A percentile compares a stretch with the other conserved stretches of the same genome.
These are phyloP conservation scores for Kwoniella dendrophila DNA, from an alignment of 768 basidiomycete genomes.

Conservation along the genomic window DNA sequence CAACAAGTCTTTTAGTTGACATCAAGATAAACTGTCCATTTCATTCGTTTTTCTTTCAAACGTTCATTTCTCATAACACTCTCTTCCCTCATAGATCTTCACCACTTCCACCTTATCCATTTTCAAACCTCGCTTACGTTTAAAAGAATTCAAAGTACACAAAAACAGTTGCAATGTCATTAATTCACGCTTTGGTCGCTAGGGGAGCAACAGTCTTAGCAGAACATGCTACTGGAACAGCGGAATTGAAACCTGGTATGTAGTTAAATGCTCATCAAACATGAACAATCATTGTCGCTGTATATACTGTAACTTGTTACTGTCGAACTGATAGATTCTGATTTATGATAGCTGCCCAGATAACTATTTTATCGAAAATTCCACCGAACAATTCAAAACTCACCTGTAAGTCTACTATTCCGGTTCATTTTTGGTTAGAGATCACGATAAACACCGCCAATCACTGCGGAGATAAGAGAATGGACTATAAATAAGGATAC, in stretches of 20 bases:
- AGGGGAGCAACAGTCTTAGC: constrained; percentile 78
- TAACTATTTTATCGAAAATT: constrained; percentile 87
- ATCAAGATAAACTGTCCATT: too few species aligned
- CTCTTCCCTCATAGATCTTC: too few species aligned
- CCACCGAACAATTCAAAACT: constrained; percentile 78
- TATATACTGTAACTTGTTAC: not conserved
- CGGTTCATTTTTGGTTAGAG: too few species aligned
- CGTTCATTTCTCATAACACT: too few species aligned
- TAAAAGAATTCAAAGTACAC: too few species aligned
- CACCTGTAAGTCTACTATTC: constrained; percentile 56
- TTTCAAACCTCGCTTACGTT: too few species aligned
- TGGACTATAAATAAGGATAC: too few species aligned
- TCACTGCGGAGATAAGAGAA: too few species aligned
- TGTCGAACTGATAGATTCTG: not conserved
- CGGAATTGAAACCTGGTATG: constrained; percentile 86
- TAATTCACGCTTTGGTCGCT: constrained; percentile 81
- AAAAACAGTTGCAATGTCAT: constrained; percentile 57
- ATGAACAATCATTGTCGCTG: not conserved
- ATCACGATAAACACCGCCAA: too few species aligned
- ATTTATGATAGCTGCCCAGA: constrained; percentile 47
- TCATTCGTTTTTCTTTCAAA: too few species aligned
- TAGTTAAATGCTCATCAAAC: constrained; percentile 1
- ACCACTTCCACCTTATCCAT: too few species aligned
- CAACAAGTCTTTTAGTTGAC: too few species aligned
- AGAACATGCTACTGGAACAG: constrained; percentile 76